A percentile compares a stretch with the other conserved stretches of the same genome.
Evolutionary conservation across 805 yeast genomes (phyloP).

Genomic region (Candida lessepsii): DNA sequence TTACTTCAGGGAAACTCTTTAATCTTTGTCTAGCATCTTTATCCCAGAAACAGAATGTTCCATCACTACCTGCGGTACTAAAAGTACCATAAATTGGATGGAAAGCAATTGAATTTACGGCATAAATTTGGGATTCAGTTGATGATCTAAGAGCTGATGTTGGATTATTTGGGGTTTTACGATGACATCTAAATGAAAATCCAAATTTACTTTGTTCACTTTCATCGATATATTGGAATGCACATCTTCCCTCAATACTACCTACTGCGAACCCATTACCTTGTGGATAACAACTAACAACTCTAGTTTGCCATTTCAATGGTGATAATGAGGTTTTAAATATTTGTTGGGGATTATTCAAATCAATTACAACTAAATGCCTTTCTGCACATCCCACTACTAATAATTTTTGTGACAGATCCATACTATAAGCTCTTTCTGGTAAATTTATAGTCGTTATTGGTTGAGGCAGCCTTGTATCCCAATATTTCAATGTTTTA

Average conservation of each 20-base stretch:
- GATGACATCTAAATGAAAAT: conserved; percentile 92
- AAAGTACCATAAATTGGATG: conserved; percentile 92
- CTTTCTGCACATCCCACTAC: conserved; percentile 95
- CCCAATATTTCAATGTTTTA: conserved; percentile 93
- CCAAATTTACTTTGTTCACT: conserved; percentile 68
- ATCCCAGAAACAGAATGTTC: conserved; percentile 94
- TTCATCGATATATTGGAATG: conserved; percentile 88
- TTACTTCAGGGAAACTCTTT: conserved; percentile 70
- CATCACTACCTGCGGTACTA: conserved; percentile 93
- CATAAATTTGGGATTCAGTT: conserved; percentile 63
- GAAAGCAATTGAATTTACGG: conserved; percentile 78
- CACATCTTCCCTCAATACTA: conserved; percentile 93
- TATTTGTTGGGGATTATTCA: conserved; percentile 78
- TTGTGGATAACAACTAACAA: conserved; percentile 79
- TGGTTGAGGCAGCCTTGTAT: conserved; percentile 80
- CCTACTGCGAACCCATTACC: conserved; percentile 94
- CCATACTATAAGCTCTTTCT: conserved; percentile 90
- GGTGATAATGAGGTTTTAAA: conserved; percentile 76
- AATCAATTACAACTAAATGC: conserved; percentile 71
- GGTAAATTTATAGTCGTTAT: conserved; percentile 80
- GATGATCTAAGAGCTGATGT: conserved; percentile 26
- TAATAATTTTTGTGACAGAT: conserved; percentile 70
- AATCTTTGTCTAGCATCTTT: conserved; percentile 86
- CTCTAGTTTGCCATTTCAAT: conserved; percentile 84
- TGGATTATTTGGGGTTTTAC: conserved; percentile 52